Evolutionary conservation across 352 stramenopile species (phyloP).

Genomic region (Pythium oligandrum): DNA sequence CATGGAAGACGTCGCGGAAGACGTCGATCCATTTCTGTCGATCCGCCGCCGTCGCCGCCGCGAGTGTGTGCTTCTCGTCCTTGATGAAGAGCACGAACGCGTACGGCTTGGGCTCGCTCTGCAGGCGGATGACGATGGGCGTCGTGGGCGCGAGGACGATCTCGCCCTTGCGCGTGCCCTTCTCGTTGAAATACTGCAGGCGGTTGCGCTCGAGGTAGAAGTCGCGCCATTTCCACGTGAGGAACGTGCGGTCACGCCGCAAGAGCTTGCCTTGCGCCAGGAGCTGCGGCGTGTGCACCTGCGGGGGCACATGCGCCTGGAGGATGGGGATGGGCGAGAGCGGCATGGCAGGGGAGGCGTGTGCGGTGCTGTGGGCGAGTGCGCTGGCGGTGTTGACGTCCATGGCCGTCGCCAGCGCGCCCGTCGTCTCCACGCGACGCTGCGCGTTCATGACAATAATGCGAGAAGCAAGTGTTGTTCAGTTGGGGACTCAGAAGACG

Average conservation of each 20-base stretch:
- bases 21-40: conserved; percentile 76
- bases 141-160: conserved; percentile 53
- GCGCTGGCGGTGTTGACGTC: background rate
- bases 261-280: conserved; percentile 67
- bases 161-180: conserved; percentile 69
- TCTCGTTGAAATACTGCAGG: conserved; percentile 76
- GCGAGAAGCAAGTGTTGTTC: no score
- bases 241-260: conserved; percentile 65
- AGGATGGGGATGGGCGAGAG: background rate
- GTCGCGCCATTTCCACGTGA: conserved; percentile 83
- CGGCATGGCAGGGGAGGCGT: background rate
- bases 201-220: conserved; percentile 67
- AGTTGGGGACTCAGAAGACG: no score
- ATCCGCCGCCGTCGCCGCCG: conserved; percentile 62
- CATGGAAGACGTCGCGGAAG: conserved; percentile 72
- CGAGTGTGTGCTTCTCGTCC: conserved; percentile 75
- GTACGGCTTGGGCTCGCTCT: conserved; percentile 66
- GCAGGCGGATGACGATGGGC: conserved; percentile 68
- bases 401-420: background rate
- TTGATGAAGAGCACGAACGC: conserved; percentile 74
- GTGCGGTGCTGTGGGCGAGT: background rate
- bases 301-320: conserved; percentile 3
- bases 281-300: conserved; percentile 13
- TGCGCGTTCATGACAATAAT: background rate
- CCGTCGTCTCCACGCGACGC: conserved; percentile 10